phyloP scores from a whole-genome alignment of 192 early-diverging fungal genomes.

The Coemansia pectinata region DNA sequence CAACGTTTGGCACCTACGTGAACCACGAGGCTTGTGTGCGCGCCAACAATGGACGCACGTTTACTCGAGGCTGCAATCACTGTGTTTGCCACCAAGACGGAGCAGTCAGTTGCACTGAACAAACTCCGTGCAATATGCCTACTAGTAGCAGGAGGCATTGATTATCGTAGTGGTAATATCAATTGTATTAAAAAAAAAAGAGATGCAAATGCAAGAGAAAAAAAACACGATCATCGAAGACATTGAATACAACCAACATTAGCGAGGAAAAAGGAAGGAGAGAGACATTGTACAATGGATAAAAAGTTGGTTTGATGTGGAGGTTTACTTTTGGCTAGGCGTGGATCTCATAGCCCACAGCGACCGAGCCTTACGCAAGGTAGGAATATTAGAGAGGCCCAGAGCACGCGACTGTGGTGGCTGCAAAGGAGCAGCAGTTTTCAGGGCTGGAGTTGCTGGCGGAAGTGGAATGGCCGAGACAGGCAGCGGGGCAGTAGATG shows the following conservation, averaged over 20 bases:
- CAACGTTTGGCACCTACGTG: constrained; percentile 13
- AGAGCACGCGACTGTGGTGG: background rate
- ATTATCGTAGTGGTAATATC: background rate
- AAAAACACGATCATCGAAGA: background rate
- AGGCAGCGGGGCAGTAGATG: constrained; percentile 1
- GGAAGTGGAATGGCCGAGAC: constrained; percentile 43
- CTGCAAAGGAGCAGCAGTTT: background rate
- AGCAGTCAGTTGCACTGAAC: constrained; percentile 8
- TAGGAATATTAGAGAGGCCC: constrained; percentile 22
- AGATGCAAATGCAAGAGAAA: constrained; percentile 14
- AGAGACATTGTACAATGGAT: background rate
- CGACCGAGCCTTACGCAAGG: constrained; percentile 34
- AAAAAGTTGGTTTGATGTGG: too few species aligned
- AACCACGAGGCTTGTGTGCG: constrained; percentile 41
- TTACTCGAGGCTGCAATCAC: constrained; percentile 1
- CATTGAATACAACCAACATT: background rate
- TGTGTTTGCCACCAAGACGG: constrained; percentile 41
- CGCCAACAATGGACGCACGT: constrained; percentile 21
- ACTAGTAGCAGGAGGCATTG: background rate
- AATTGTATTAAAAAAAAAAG: background rate
- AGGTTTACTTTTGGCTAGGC: background rate
- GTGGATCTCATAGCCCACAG: constrained; percentile 33
- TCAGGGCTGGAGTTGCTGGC: background rate
- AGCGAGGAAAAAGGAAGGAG: background rate
- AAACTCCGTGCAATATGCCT: background rate